Percentiles rank a stretch among this genome's conserved stretches.
Conservation (phyloP, 2,329 filamentous ascomycete genomes). For the Graphium sp. region DNA sequence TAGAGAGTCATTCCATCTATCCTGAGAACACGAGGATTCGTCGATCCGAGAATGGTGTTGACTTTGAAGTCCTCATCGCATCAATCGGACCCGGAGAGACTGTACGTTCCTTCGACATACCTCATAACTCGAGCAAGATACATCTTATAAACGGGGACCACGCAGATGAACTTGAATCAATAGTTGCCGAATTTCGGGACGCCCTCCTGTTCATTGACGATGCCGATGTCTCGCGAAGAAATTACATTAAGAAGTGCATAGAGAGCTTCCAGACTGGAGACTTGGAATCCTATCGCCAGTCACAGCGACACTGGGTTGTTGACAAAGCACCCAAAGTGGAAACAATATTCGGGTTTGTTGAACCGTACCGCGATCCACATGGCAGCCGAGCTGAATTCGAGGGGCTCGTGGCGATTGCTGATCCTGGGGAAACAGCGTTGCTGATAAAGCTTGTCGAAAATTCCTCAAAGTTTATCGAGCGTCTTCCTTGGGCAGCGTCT, state of each 20-base stretch:
- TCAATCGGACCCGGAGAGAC: conserved; percentile 9
- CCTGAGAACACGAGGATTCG: conserved; percentile 40
- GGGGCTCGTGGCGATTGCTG: conserved; percentile 42
- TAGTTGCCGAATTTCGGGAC: too few species aligned
- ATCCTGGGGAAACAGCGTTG: conserved; percentile 41
- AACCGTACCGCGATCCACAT: conserved; percentile 44
- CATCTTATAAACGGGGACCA: conserved; percentile 34
- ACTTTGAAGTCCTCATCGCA: conserved; percentile 28
- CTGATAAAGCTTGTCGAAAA: conserved; percentile 48
- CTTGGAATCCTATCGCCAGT: conserved; percentile 35
- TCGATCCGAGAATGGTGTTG: conserved; percentile 9
- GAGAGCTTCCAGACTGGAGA: conserved; percentile 38
- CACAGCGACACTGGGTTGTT: conserved; percentile 38
- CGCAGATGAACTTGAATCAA: conserved; percentile 28
- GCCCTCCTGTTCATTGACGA: conserved; percentile 24
- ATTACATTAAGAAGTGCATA: conserved; percentile 33
- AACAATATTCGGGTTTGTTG: conserved; percentile 43
- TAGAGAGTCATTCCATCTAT: conserved; percentile 30
- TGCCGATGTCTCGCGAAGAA: conserved; percentile 31
- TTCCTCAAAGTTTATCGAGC: conserved; percentile 47
- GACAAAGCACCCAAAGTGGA: conserved; percentile 39
- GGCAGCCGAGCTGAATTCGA: conserved; percentile 43
- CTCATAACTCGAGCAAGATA: too few species aligned
- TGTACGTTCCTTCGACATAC: too few species aligned
- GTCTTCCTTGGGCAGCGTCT: conserved; percentile 44